phyloP scores from a whole-genome alignment of 768 basidiomycete species.

The Roridomyces roridus region DNA sequence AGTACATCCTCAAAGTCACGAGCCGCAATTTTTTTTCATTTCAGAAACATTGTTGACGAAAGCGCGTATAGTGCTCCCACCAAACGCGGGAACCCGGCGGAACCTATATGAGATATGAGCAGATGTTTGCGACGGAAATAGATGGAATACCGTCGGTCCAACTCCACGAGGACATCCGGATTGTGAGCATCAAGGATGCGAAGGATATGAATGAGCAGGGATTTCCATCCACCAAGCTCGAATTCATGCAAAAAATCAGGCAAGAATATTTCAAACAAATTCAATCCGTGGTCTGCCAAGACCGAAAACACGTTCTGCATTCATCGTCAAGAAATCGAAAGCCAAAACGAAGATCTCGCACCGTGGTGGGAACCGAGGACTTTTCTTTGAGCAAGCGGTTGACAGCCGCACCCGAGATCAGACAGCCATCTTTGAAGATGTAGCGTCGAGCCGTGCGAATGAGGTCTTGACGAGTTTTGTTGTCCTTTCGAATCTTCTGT shows the following conservation, averaged over 20 bases:
- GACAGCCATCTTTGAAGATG: slow-evolving; percentile 4
- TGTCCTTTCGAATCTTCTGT: slow-evolving; percentile 3
- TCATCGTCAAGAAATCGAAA: neutral
- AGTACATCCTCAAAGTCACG: slow-evolving; percentile 47
- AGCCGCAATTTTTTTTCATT: slow-evolving; percentile 41
- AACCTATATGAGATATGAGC: too few relatives aligned
- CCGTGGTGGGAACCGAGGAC: slow-evolving; percentile 7
- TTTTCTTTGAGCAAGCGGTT: neutral
- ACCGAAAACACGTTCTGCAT: slow-evolving; percentile 40
- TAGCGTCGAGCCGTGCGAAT: neutral
- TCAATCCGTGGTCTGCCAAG: slow-evolving; percentile 25
- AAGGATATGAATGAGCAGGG: slow-evolving; percentile 41
- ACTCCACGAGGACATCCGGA: too few relatives aligned
- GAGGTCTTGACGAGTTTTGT: neutral
- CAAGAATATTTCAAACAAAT: slow-evolving; percentile 35
- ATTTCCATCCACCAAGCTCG: slow-evolving; percentile 47
- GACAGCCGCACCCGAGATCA: neutral
- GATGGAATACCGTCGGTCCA: too few relatives aligned
- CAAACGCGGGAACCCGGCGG: slow-evolving; percentile 37
- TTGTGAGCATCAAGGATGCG: slow-evolving; percentile 32
- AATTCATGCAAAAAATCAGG: slow-evolving; percentile 47
- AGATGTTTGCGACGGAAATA: too few relatives aligned
- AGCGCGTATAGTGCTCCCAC: slow-evolving; percentile 32
- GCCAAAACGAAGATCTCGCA: neutral
- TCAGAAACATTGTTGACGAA: slow-evolving; percentile 39